Conservation (phyloP, 1,139 yeast species). For the Geotrichum restrictum region DNA sequence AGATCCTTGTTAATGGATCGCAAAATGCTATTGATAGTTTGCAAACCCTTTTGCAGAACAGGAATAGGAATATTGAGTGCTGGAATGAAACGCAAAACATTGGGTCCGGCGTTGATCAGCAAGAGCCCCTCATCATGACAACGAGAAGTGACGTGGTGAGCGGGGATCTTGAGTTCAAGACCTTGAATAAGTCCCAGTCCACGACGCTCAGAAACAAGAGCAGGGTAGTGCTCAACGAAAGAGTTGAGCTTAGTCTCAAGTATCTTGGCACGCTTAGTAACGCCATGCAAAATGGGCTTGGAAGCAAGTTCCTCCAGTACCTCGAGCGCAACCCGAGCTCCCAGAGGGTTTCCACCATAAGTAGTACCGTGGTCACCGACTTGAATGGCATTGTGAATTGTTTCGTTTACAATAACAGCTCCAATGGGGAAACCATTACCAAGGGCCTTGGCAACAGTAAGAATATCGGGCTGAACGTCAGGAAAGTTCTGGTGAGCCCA, state of each 20-base stretch:
- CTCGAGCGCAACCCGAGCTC: slow-evolving; percentile 71
- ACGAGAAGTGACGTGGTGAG: slow-evolving; percentile 57
- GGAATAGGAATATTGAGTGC: slow-evolving; percentile 79
- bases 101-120: slow-evolving; percentile 85
- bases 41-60: slow-evolving; percentile 64
- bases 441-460: slow-evolving; percentile 91
- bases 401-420: slow-evolving; percentile 82
- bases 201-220: slow-evolving; percentile 55
- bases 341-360: slow-evolving; percentile 95
- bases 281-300: slow-evolving; percentile 56
- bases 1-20: slow-evolving; percentile 14
- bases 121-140: slow-evolving; percentile 78
- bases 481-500: slow-evolving; percentile 88
- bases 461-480: slow-evolving; percentile 87
- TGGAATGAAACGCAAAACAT: slow-evolving; percentile 86
- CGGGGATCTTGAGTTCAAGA: slow-evolving; percentile 65
- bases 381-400: slow-evolving; percentile 63
- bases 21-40: slow-evolving; percentile 11
- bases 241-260: slow-evolving; percentile 50
- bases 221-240: slow-evolving; percentile 55
- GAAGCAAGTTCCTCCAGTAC: slow-evolving; percentile 67
- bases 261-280: slow-evolving; percentile 53
- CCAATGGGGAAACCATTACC: slow-evolving; percentile 99
- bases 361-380: slow-evolving; percentile 98
- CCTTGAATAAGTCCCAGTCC: slow-evolving; percentile 90